phyloP scores from a whole-genome alignment of 2,329 filamentous ascomycete species.

The Curvularia hawaiiensis region DNA sequence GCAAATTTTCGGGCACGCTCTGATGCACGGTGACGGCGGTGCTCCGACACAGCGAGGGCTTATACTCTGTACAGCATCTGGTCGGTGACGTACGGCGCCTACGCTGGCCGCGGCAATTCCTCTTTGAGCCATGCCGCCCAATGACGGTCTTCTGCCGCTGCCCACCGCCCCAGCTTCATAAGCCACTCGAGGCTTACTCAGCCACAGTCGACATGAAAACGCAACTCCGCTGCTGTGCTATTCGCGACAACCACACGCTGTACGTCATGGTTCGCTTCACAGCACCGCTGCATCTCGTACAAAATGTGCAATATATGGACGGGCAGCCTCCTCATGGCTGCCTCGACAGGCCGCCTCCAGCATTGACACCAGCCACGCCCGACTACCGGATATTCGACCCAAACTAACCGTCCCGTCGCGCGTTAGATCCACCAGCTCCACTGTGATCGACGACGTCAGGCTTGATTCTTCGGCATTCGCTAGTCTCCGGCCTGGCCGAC shows the following conservation, averaged over 20 bases:
- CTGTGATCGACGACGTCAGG: slow-evolving; percentile 15
- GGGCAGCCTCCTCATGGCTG: background rate
- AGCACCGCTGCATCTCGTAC: background rate
- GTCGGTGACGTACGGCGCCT: slow-evolving; percentile 6
- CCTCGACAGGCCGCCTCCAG: background rate
- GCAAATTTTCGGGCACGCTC: background rate
- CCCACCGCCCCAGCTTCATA: slow-evolving; percentile 6
- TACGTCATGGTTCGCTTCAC: slow-evolving; percentile 1
- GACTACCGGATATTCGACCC: slow-evolving; percentile 8
- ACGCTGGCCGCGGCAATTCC: slow-evolving; percentile 2
- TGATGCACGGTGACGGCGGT: slow-evolving; percentile 8
- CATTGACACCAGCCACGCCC: background rate
- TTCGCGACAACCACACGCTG: background rate
- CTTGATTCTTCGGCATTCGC: slow-evolving; percentile 2
- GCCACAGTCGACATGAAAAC: background rate
- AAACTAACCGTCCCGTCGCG: slow-evolving; percentile 11
- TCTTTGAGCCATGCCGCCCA: background rate
- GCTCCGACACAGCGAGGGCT: slow-evolving; percentile 2
- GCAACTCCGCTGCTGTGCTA: slow-evolving; percentile 2
- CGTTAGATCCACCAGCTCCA: slow-evolving; percentile 13
- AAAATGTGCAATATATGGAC: slow-evolving; percentile 2
- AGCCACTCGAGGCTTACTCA: slow-evolving; percentile 16
- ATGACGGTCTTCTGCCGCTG: background rate
- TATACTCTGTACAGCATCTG: slow-evolving; percentile 11
- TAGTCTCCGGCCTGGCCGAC: background rate